These are phyloP conservation scores for Monosporozyma unispora DNA, from an alignment of 805 yeast genomes.

Conservation along the genomic window DNA sequence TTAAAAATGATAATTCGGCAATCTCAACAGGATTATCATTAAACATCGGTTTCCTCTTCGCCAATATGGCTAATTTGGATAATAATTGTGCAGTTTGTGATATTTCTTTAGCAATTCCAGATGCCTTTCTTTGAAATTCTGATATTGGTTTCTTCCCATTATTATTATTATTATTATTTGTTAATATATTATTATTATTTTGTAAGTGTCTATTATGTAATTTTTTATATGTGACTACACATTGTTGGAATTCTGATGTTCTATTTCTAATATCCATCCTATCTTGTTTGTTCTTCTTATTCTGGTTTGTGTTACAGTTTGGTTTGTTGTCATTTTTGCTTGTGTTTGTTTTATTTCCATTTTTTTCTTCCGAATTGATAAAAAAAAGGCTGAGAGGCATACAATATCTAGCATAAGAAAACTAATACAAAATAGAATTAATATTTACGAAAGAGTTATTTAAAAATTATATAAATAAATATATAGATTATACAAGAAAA, in stretches of 20 bases:
- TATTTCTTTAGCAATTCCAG: conserved; percentile 79
- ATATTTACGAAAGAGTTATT: background rate
- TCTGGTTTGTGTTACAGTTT: too few relatives aligned
- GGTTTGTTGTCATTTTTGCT: too few relatives aligned
- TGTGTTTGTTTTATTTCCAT: too few relatives aligned
- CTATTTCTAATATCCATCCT: conserved; percentile 54
- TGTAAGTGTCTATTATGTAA: conserved; percentile 33
- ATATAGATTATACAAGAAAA: too few relatives aligned
- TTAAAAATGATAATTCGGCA: conserved; percentile 78
- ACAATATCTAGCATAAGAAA: background rate
- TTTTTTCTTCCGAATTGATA: too few relatives aligned
- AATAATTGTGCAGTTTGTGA: conserved; percentile 75
- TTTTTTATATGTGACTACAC: conserved; percentile 69
- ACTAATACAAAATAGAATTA: too few relatives aligned
- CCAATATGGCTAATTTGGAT: conserved; percentile 69
- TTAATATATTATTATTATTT: background rate
- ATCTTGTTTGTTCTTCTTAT: too few relatives aligned
- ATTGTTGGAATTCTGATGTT: conserved; percentile 86
- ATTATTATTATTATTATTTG: background rate
- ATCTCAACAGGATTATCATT: conserved; percentile 93
- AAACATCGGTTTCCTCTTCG: conserved; percentile 82
- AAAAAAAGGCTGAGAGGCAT: too few relatives aligned
- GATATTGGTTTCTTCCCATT: conserved; percentile 21
- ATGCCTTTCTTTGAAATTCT: conserved; percentile 64
- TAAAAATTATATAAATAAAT: too few relatives aligned